These are phyloP conservation scores for Dioscorea dumetorum DNA, from an alignment of 106 monocot genomes.

Conservation along the genomic window DNA sequence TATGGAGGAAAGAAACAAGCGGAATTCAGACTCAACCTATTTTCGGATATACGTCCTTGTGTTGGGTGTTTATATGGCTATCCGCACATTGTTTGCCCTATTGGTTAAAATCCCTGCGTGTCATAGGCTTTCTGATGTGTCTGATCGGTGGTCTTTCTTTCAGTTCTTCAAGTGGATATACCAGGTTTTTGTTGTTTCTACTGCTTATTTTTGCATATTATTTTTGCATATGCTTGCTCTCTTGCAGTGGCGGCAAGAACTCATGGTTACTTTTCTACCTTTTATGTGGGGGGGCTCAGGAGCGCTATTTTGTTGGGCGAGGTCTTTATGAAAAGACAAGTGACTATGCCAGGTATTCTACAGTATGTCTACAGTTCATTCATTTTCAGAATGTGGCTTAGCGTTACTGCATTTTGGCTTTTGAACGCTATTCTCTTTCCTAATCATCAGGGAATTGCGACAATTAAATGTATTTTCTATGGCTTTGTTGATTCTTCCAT, in stretches of 20 bases:
- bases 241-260: no score
- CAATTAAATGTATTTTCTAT: no score
- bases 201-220: no score
- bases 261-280: no score
- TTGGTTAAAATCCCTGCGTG: conserved; percentile 82
- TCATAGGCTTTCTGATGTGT: conserved; percentile 57
- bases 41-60: conserved; percentile 80
- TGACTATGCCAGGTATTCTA: conserved; percentile 71
- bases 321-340: conserved; percentile 86
- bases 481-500: no score
- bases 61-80: conserved; percentile 70
- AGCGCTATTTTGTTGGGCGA: conserved; percentile 89
- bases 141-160: conserved; percentile 82
- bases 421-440: no score
- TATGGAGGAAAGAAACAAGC: conserved; percentile 55
- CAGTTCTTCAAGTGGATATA: conserved; percentile 99
- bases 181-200: conserved; percentile 33
- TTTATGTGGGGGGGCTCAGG: conserved; percentile 24
- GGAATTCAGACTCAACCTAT: conserved; percentile 66
- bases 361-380: background rate
- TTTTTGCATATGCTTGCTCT: no score
- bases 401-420: no score
- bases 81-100: conserved; percentile 58
- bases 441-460: no score
- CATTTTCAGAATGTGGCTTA: no score